Evolutionary conservation across 2,329 filamentous ascomycete genomes (phyloP), one percentile per base, ranked within the genome.

Genomic region (Diplodia sapinea): DNA sequence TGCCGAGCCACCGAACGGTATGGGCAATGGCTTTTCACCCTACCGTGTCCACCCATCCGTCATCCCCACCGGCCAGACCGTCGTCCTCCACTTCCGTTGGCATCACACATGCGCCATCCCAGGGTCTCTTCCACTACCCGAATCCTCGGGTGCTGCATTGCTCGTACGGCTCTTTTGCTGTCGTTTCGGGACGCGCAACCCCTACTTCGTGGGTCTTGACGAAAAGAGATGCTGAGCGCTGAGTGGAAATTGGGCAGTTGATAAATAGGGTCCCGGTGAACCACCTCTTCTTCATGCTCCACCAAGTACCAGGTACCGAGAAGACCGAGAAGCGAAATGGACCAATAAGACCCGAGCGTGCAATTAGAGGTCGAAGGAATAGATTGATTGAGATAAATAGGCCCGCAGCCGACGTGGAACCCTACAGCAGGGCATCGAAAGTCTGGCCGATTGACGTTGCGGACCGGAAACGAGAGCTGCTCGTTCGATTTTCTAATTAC

Each of bases 301-400:
- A 63, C 59, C 59, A 38, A 36, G 59, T 38, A 63, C 59, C 59
- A 38, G 23, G 59, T 38, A 63, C 59, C 59, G 59, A 51, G 31
- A 51, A 20, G 23, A 63, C 43, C 43, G 59, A n/a, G 59, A 63
- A 63, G 59, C 59, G 59, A 63, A 49, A 63, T 51, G 59, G 59
- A 63, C 59, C 59, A 63, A 63, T 38, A 51, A 38, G 59, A 63
- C 43, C 36, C 59, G 23, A 51, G 20, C 59, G 38, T 51, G 29
- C 59, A 63, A 63, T 63, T 17, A 51, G 59, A 63, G 29, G 47
- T 23, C n/a, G 47, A 47, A 47, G 13, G 12, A 26, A 63, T 50
- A 51, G 47, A 51, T 63, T 51, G 31, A 20, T 40, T 31, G 33
- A 63, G 59, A 51, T 31, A 43, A 20, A 63, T 20, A 31, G 47